phyloP scores from a whole-genome alignment of 2,329 filamentous ascomycete genomes.

The Xylaria sp. region DNA sequence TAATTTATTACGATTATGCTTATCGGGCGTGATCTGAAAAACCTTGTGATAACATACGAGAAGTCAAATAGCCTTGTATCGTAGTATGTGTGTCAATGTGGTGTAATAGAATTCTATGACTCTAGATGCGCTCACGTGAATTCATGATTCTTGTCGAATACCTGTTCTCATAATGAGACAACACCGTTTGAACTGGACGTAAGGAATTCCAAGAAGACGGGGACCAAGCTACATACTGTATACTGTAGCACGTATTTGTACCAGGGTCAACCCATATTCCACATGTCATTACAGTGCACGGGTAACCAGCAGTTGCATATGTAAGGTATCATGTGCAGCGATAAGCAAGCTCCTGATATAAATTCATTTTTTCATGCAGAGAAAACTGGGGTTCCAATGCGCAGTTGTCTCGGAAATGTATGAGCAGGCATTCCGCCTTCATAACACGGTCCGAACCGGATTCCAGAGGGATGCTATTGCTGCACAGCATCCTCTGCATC shows the following conservation, averaged over 20 bases:
- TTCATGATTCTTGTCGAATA: conserved; percentile 10
- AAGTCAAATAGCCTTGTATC: background rate
- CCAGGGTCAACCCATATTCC: conserved; percentile 3
- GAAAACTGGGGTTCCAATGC: background rate
- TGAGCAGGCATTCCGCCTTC: conserved; percentile 12
- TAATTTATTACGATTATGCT: background rate
- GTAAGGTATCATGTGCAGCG: conserved; percentile 7
- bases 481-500: background rate
- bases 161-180: background rate
- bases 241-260: background rate
- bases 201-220: background rate
- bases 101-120: conserved; percentile 2
- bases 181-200: too few species aligned
- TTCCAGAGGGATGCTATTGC: background rate
- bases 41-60: conserved; percentile 1
- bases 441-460: conserved; percentile 19
- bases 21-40: background rate
- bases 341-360: background rate
- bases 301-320: conserved; percentile 11
- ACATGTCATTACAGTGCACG: conserved; percentile 4
- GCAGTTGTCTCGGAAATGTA: conserved; percentile 12
- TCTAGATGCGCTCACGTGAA: background rate
- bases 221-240: background rate
- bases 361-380: background rate
- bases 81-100: background rate